phyloP scores from a whole-genome alignment of 306 rosid species.

The Corylus americana region DNA sequence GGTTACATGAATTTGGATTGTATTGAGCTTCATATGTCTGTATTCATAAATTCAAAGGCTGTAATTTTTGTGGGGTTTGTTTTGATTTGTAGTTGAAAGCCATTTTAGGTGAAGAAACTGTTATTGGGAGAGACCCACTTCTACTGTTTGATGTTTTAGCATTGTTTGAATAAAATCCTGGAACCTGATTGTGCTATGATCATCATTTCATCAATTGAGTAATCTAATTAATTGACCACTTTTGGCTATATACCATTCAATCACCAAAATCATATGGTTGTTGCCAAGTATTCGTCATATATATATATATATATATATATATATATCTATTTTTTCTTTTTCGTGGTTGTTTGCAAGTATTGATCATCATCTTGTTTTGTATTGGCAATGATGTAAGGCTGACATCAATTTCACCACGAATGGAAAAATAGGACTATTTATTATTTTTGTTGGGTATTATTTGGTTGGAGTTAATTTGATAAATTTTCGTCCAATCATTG shows the following conservation, averaged over 20 bases:
- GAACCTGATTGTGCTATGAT: constrained; percentile 48
- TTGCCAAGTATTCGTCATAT: background rate
- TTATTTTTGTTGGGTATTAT: too few relatives aligned
- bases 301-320: too few relatives aligned
- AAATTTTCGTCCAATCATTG: background rate
- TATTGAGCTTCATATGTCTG: constrained; percentile 27
- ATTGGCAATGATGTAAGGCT: background rate
- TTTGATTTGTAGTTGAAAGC: constrained; percentile 20
- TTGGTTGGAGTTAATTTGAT: background rate
- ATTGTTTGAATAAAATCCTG: constrained; percentile 23
- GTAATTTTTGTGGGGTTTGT: constrained; percentile 28
- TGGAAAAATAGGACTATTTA: background rate
- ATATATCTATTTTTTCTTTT: too few relatives aligned
- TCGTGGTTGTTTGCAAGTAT: background rate
- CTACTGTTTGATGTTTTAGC: constrained; percentile 24
- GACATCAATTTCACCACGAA: background rate
- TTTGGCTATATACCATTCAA: background rate
- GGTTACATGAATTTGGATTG: constrained; percentile 8
- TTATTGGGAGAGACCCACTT: constrained; percentile 31
- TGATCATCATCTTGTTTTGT: background rate
- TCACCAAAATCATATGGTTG: background rate
- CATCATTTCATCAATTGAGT: constrained; percentile 14
- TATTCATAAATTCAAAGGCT: constrained; percentile 19
- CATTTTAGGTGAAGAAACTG: constrained; percentile 18
- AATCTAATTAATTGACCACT: background rate